These are phyloP conservation scores for Cutaneotrichosporon spelunceum DNA, from an alignment of 1,284 basidiomycete species.

Conservation along the genomic window DNA sequence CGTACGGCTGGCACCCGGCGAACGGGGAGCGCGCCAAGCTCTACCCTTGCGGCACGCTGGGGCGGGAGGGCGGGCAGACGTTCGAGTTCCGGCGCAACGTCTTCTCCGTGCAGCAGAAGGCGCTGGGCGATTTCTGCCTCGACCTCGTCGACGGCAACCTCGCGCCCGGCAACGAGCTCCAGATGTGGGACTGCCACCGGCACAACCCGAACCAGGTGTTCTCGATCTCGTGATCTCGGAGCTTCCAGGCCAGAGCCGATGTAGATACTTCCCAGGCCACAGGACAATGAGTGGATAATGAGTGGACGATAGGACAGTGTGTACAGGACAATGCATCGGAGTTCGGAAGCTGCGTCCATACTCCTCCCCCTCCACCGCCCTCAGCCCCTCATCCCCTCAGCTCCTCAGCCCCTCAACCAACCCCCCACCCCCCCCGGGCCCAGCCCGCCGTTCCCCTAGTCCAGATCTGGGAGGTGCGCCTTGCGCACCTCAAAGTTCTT, in stretches of 20 bases:
- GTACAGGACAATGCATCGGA: not conserved
- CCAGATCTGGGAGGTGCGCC: not conserved
- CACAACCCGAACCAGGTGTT: conserved; percentile 27
- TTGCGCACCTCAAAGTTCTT: not conserved
- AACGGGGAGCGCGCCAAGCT: conserved; percentile 6
- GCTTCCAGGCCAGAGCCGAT: too few relatives aligned
- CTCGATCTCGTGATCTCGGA: not conserved
- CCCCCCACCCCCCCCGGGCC: not conserved
- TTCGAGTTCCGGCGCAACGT: not conserved
- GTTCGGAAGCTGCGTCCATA: not conserved
- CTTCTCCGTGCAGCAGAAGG: conserved; percentile 2
- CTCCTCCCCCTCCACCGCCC: not conserved
- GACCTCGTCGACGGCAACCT: conserved; percentile 27
- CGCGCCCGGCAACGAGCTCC: conserved; percentile 20
- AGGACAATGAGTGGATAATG: too few relatives aligned
- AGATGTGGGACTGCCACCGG: conserved; percentile 29
- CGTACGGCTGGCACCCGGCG: not conserved
- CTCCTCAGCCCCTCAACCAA: too few relatives aligned
- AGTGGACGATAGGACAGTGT: not conserved
- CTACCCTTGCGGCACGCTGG: conserved; percentile 1
- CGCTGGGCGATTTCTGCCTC: conserved; percentile 22
- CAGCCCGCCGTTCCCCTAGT: too few relatives aligned
- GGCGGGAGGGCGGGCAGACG: not conserved
- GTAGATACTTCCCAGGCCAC: too few relatives aligned
- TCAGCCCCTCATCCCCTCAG: not conserved